These are phyloP conservation scores for Hsuehochloa calcarea DNA, from an alignment of 176 grass and related monocot species.

Conservation along the genomic window DNA sequence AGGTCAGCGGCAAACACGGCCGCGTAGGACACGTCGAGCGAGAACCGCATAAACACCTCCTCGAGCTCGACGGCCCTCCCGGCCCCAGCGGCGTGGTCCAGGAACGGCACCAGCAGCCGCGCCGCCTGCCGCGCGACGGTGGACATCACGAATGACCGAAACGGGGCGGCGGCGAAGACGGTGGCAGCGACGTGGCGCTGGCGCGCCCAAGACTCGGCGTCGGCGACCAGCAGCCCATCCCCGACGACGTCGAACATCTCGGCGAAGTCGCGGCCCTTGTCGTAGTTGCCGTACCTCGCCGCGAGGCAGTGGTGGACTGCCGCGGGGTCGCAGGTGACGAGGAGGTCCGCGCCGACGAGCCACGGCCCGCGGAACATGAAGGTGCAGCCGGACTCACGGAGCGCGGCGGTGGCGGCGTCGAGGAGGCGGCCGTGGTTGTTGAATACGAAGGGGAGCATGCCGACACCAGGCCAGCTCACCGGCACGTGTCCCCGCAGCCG, in stretches of 20 bases:
- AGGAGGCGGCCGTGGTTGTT: slow-evolving; percentile 16
- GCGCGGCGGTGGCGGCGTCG: slow-evolving; percentile 30
- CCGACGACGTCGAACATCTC: slow-evolving; percentile 67
- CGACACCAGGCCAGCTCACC: slow-evolving; percentile 52
- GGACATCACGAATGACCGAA: slow-evolving; percentile 32
- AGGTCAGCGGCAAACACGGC: slow-evolving; percentile 39
- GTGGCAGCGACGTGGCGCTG: slow-evolving; percentile 32
- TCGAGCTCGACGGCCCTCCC: slow-evolving; percentile 25
- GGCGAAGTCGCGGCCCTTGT: slow-evolving; percentile 62
- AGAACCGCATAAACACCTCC: slow-evolving; percentile 54
- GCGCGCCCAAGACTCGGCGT: slow-evolving; percentile 39
- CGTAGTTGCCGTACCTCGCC: slow-evolving; percentile 40
- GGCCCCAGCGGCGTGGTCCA: slow-evolving; percentile 10
- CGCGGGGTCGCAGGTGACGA: slow-evolving; percentile 55
- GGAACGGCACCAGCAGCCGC: slow-evolving; percentile 41
- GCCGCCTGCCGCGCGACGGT: slow-evolving; percentile 24
- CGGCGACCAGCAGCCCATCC: slow-evolving; percentile 51
- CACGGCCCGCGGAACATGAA: slow-evolving; percentile 54
- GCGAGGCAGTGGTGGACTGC: slow-evolving; percentile 49
- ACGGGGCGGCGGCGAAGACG: slow-evolving; percentile 33
- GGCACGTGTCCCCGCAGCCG: not conserved
- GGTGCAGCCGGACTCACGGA: slow-evolving; percentile 38
- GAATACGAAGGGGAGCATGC: slow-evolving; percentile 52
- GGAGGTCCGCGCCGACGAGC: slow-evolving; percentile 39
- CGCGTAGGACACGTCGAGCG: slow-evolving; percentile 45